phyloP scores from a whole-genome alignment of 148 eudicot genomes.

The Rhododendron henanense region DNA sequence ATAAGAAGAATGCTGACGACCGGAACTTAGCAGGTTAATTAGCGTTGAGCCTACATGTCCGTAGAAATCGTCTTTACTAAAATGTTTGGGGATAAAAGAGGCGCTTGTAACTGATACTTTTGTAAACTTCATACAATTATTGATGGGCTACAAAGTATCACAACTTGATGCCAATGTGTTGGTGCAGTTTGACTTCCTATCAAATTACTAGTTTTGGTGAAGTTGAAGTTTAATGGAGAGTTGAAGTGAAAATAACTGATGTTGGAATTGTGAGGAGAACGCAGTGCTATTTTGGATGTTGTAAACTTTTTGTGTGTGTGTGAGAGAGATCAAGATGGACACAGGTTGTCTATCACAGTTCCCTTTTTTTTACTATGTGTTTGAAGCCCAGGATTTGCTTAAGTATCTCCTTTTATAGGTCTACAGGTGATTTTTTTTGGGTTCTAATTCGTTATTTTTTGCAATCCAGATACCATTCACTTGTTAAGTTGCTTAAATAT shows the following conservation, averaged over 20 bases:
- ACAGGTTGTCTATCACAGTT: background rate
- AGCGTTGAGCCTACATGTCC: background rate
- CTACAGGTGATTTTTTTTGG: background rate
- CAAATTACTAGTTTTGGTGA: background rate
- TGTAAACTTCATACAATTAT: background rate
- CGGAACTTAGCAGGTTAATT: background rate
- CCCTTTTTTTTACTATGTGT: background rate
- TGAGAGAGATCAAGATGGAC: background rate
- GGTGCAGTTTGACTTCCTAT: background rate
- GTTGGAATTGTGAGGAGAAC: background rate
- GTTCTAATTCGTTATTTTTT: background rate
- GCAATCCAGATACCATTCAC: slow-evolving; percentile 57
- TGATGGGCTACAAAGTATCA: background rate
- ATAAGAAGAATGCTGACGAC: background rate
- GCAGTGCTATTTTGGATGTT: too few relatives aligned
- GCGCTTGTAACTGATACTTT: background rate
- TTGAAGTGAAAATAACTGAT: background rate
- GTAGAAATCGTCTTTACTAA: background rate
- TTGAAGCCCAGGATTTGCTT: background rate
- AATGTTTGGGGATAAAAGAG: background rate
- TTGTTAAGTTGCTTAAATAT: slow-evolving; percentile 45
- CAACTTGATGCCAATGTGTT: background rate
- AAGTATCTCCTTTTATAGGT: background rate
- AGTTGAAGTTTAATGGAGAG: background rate
- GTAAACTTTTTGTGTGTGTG: too few relatives aligned